Evolutionary conservation across 306 rosid species (phyloP).

Genomic region (Sesbania bispinosa): DNA sequence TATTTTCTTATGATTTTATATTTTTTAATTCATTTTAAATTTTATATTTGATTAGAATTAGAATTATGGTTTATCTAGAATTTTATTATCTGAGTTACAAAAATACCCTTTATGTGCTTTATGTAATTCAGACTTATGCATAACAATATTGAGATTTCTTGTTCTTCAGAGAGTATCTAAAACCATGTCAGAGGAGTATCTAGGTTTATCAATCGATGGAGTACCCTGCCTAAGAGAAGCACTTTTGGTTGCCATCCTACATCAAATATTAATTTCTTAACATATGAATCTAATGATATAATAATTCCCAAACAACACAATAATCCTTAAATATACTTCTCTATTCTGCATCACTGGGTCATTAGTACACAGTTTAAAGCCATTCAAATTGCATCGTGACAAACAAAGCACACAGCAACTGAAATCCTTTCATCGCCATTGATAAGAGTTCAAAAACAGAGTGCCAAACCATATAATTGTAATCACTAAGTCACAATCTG

Average conservation of each 20-base stretch:
- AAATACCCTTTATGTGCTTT: neutral
- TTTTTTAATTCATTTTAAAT: neutral
- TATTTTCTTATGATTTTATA: neutral
- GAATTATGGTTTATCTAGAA: neutral
- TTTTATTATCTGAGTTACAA: too few species aligned
- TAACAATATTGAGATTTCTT: neutral
- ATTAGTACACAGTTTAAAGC: neutral
- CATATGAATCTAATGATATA: neutral
- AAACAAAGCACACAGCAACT: too few species aligned
- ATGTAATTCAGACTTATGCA: neutral
- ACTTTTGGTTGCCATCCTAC: neutral
- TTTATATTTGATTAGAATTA: neutral
- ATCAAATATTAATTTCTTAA: neutral
- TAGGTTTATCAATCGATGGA: neutral
- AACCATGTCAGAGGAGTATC: neutral
- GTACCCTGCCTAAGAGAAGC: neutral
- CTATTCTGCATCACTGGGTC: too few species aligned
- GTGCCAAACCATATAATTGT: neutral
- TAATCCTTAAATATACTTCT: neutral
- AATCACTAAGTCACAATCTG: neutral
- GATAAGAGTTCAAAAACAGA: neutral
- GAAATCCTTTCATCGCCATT: conserved; percentile 3
- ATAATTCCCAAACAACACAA: neutral
- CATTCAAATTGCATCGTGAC: conserved; percentile 4
- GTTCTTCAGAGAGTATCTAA: neutral